phyloP scores from a whole-genome alignment of 225 moss, liverwort and hornwort genomes.

The Straminergon stramineum region DNA sequence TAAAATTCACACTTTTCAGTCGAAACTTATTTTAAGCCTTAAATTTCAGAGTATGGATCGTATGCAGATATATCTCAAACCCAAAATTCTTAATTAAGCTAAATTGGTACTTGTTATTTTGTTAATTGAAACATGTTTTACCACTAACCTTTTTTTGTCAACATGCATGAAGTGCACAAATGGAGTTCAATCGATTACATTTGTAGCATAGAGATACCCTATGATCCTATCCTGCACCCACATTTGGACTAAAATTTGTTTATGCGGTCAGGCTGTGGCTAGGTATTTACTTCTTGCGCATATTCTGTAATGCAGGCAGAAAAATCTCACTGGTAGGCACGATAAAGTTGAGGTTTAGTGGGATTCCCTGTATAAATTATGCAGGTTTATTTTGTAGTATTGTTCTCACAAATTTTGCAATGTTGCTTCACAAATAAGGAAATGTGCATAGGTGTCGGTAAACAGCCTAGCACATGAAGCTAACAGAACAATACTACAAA shows the following conservation, averaged over 20 bases:
- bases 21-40: background rate
- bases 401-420: background rate
- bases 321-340: background rate
- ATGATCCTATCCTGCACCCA: background rate
- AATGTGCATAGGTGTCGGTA: background rate
- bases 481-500: background rate
- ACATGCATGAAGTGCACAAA: background rate
- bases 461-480: background rate
- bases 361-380: background rate
- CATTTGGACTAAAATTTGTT: background rate
- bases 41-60: background rate
- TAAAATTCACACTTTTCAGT: background rate
- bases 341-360: background rate
- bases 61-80: background rate
- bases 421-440: background rate
- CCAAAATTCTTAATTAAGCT: background rate
- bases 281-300: background rate
- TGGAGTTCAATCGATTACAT: background rate
- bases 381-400: background rate
- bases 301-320: background rate
- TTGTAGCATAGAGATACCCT: background rate
- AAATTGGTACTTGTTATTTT: background rate
- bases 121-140: background rate
- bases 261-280: background rate
- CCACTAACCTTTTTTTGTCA: background rate